Conservation (phyloP, 305 asterid genomes). For the Coffea humblotiana region DNA sequence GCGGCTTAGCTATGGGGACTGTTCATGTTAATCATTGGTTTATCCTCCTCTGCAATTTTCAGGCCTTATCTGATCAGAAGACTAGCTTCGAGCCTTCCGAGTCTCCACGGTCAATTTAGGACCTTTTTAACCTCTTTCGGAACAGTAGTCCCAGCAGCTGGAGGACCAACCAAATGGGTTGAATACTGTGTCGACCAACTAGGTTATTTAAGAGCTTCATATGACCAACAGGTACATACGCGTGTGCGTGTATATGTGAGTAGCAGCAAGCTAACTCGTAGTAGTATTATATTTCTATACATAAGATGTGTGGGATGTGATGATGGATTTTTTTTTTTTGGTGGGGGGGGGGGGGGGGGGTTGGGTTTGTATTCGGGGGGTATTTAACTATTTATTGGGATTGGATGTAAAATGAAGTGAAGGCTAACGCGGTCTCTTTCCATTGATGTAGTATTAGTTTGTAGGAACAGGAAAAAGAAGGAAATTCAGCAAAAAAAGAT, state of each 20-base stretch:
- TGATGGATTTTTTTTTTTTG: not conserved
- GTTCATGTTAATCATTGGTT: conserved; percentile 20
- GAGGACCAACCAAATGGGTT: conserved; percentile 33
- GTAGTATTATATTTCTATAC: not conserved
- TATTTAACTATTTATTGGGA: no score
- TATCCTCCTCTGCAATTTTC: conserved; percentile 23
- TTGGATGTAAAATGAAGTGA: conserved; percentile 13
- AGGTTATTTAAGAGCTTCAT: conserved; percentile 6
- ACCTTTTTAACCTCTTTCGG: not conserved
- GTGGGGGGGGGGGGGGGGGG: no score
- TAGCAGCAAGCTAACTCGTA: not conserved
- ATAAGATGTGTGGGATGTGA: not conserved
- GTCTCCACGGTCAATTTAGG: conserved; percentile 20
- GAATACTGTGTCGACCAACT: conserved; percentile 18
- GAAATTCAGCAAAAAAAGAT: not conserved
- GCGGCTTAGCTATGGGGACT: not conserved
- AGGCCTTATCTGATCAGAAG: conserved; percentile 36
- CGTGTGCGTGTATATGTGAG: not conserved
- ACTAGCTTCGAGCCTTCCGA: not conserved
- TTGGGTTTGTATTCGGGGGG: no score
- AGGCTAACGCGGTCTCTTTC: conserved; percentile 32
- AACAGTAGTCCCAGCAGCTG: not conserved
- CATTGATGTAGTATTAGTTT: conserved; percentile 7
- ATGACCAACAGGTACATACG: conserved; percentile 20
- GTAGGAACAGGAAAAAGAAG: no score